phyloP scores from a whole-genome alignment of 768 basidiomycete genomes.

The Lactarius sp. region DNA sequence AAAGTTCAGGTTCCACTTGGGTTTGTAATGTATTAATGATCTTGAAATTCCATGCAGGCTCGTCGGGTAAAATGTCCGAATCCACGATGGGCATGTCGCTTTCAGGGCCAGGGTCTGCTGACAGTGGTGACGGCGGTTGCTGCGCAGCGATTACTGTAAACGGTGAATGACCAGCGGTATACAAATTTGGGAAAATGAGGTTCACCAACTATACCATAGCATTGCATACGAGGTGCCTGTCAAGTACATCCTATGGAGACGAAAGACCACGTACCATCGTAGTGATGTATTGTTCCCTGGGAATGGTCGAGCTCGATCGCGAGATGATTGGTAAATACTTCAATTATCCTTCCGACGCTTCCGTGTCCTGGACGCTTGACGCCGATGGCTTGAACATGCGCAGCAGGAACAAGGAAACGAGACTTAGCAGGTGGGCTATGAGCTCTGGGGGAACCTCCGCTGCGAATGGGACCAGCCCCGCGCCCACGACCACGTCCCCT shows the following conservation, averaged over 20 bases:
- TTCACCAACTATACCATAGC: conserved; percentile 40
- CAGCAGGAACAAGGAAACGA: conserved; percentile 31
- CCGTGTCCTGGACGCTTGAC: conserved; percentile 67
- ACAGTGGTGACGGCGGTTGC: too few relatives aligned
- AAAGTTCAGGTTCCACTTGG: conserved; percentile 51
- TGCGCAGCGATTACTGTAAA: conserved; percentile 35
- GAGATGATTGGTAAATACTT: conserved; percentile 59
- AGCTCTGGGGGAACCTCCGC: conserved; percentile 27
- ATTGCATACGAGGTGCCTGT: neutral
- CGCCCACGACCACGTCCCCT: neutral
- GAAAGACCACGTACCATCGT: conserved; percentile 55
- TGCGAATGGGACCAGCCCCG: conserved; percentile 28
- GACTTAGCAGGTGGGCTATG: conserved; percentile 21
- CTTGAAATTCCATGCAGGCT: conserved; percentile 62
- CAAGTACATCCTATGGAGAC: neutral
- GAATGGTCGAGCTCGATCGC: conserved; percentile 47
- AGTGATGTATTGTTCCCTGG: conserved; percentile 61
- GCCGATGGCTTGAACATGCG: conserved; percentile 50
- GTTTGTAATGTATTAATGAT: conserved; percentile 61
- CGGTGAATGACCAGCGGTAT: neutral
- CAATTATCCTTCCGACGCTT: conserved; percentile 43
- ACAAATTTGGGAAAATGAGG: neutral
- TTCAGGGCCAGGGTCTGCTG: too few relatives aligned
- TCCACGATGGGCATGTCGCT: too few relatives aligned
- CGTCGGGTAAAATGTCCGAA: conserved; percentile 53